These are phyloP conservation scores for Plasmodium cynomolgi DNA, from an alignment of 169 alveolate species.

Conservation along the genomic window DNA sequence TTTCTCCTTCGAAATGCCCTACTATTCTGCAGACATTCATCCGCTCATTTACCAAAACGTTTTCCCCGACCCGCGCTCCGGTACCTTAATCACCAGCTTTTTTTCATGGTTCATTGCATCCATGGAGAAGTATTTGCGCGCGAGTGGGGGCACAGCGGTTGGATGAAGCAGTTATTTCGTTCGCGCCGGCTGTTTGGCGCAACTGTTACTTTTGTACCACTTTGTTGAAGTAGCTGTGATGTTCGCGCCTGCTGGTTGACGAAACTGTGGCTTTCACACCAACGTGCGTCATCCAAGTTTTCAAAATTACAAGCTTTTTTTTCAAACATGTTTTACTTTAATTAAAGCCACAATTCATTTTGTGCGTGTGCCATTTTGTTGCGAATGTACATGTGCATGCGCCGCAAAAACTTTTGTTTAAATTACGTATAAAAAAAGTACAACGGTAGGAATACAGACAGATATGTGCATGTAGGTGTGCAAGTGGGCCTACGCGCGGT, in stretches of 20 bases:
- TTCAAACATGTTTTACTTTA: not conserved
- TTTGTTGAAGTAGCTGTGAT: no score
- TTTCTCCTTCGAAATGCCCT: conserved; percentile 61
- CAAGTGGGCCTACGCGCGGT: not conserved
- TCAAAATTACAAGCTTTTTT: not conserved
- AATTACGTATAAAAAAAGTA: not conserved
- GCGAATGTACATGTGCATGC: not conserved
- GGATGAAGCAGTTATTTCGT: not conserved
- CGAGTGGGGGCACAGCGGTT: not conserved
- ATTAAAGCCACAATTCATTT: not conserved
- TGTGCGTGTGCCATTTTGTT: not conserved
- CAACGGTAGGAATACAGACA: not conserved
- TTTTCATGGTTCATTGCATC: conserved; percentile 54
- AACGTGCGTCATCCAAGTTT: not conserved
- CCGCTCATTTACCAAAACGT: conserved; percentile 52
- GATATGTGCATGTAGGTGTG: not conserved
- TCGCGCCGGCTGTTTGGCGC: not conserved
- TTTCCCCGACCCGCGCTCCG: conserved; percentile 29
- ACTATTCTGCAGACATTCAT: conserved; percentile 58
- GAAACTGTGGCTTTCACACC: not conserved
- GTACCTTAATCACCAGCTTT: conserved; percentile 10
- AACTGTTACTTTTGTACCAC: not conserved
- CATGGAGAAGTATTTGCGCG: conserved; percentile 41
- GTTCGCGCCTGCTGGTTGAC: not conserved
- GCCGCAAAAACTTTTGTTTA: not conserved